A percentile compares a stretch with the other conserved stretches of the same genome.
Evolutionary conservation across 345 rosid genomes (phyloP).

Genomic region (Acer saccharum): DNA sequence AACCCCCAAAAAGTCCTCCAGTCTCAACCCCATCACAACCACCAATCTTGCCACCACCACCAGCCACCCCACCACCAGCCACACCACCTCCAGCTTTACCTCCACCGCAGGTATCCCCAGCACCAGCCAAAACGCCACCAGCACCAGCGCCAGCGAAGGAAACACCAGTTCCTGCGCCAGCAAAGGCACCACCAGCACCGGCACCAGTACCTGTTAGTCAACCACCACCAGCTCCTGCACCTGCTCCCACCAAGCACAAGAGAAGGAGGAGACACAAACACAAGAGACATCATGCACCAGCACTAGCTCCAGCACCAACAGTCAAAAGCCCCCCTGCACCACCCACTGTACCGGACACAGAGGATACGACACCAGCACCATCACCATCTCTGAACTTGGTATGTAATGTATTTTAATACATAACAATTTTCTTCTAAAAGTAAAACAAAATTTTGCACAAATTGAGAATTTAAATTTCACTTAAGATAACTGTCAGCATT

Average conservation of each 20-base stretch:
- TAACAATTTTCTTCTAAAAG: neutral
- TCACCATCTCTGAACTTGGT: slow-evolving; percentile 65
- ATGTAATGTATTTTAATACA: slow-evolving; percentile 15
- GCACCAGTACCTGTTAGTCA: slow-evolving; percentile 47
- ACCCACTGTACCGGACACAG: slow-evolving; percentile 54
- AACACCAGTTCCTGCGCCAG: slow-evolving; percentile 40
- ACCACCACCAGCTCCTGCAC: slow-evolving; percentile 59
- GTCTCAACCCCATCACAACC: slow-evolving; percentile 18
- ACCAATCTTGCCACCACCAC: slow-evolving; percentile 14
- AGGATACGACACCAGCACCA: slow-evolving; percentile 80
- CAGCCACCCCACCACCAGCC: slow-evolving; percentile 29
- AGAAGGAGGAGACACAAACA: slow-evolving; percentile 58
- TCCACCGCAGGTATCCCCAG: slow-evolving; percentile 30
- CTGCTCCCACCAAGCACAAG: slow-evolving; percentile 68
- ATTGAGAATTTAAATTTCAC: slow-evolving; percentile 6
- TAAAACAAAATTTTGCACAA: neutral
- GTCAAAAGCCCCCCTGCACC: slow-evolving; percentile 90
- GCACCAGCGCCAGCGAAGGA: slow-evolving; percentile 40
- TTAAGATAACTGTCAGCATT: neutral
- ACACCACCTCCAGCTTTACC: slow-evolving; percentile 33
- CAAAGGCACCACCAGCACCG: slow-evolving; percentile 31
- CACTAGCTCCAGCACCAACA: slow-evolving; percentile 73
- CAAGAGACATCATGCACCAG: slow-evolving; percentile 66
- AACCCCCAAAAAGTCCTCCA: slow-evolving; percentile 53
- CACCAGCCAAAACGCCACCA: slow-evolving; percentile 35